Percentiles rank a stretch among this genome's conserved stretches.
phyloP scores from a whole-genome alignment of 2,329 filamentous ascomycete species.

The Ascochyta fabae region DNA sequence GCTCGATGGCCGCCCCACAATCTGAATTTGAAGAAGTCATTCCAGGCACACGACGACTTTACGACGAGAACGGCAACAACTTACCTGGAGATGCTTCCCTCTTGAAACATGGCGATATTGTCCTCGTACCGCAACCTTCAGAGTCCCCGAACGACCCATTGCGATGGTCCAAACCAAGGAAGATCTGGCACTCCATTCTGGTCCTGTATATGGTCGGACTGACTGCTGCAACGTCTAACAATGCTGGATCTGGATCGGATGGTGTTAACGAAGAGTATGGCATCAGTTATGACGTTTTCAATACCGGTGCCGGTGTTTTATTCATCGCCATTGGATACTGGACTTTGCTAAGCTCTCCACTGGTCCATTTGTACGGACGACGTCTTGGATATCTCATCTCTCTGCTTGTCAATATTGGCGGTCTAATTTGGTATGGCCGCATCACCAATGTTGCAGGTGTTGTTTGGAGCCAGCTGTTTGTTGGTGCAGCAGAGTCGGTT shows the following conservation, averaged over 20 bases:
- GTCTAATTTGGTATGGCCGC: constrained; percentile 28
- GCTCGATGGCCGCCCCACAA: constrained; percentile 14
- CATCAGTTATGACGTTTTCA: constrained; percentile 29
- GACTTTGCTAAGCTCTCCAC: constrained; percentile 26
- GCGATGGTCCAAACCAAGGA: constrained; percentile 58
- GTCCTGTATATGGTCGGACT: constrained; percentile 27
- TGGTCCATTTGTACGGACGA: constrained; percentile 28
- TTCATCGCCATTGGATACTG: constrained; percentile 29
- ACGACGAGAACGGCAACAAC: constrained; percentile 30
- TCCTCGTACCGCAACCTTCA: constrained; percentile 60
- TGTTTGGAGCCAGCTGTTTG: constrained; percentile 30
- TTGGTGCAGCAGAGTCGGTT: constrained; percentile 26
- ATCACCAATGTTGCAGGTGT: constrained; percentile 23
- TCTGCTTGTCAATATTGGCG: constrained; percentile 27
- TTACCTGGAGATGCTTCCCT: constrained; percentile 37
- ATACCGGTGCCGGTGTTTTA: constrained; percentile 26
- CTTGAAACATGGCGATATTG: constrained; percentile 44
- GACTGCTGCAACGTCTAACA: constrained; percentile 29
- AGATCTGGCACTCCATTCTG: constrained; percentile 39
- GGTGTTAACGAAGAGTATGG: constrained; percentile 28
- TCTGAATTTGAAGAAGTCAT: constrained; percentile 24
- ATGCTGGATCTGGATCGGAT: constrained; percentile 27
- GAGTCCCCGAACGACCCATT: constrained; percentile 57
- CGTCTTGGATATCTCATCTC: constrained; percentile 27
- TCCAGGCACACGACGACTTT: constrained; percentile 27